Conservation (phyloP, 2,329 filamentous ascomycete species). For the Akanthomyces uredinophilus region DNA sequence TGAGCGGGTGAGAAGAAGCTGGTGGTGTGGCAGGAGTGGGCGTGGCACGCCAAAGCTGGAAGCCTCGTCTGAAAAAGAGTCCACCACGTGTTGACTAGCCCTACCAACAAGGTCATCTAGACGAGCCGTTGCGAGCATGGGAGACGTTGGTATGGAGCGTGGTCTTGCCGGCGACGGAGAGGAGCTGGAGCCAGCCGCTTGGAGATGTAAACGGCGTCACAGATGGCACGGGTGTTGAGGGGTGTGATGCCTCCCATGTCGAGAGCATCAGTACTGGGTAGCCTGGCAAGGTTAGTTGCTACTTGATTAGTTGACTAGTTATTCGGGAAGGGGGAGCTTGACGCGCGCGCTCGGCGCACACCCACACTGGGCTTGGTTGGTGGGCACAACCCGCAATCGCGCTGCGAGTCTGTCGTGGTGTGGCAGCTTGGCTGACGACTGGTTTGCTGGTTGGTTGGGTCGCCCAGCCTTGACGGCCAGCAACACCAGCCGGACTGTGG, state of each 20-base stretch:
- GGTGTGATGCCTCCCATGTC: background rate
- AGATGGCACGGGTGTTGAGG: background rate
- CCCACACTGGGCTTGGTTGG: background rate
- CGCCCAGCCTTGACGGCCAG: background rate
- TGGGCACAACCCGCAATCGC: conserved; percentile 7
- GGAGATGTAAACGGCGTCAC: background rate
- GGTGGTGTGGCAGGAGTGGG: conserved; percentile 12
- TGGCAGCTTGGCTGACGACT: too few relatives aligned
- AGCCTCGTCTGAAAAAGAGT: conserved; percentile 14
- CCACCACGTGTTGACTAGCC: conserved; percentile 14
- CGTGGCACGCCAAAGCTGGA: conserved; percentile 10
- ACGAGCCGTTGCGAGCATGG: background rate
- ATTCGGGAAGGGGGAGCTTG: background rate
- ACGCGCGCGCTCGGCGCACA: conserved; percentile 5
- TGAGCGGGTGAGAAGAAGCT: background rate
- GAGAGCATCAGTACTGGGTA: background rate
- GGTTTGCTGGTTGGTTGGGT: background rate
- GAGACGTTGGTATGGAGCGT: background rate
- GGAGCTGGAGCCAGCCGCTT: background rate
- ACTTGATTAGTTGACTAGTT: too few relatives aligned
- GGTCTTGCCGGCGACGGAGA: background rate
- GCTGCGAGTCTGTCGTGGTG: background rate
- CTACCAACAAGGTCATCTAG: conserved; percentile 7
- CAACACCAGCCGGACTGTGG: conserved; percentile 3
- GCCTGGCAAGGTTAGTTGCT: background rate